These are phyloP conservation scores for Cynara cardunculus DNA, from an alignment of 129 eudicot species.

Conservation along the genomic window DNA sequence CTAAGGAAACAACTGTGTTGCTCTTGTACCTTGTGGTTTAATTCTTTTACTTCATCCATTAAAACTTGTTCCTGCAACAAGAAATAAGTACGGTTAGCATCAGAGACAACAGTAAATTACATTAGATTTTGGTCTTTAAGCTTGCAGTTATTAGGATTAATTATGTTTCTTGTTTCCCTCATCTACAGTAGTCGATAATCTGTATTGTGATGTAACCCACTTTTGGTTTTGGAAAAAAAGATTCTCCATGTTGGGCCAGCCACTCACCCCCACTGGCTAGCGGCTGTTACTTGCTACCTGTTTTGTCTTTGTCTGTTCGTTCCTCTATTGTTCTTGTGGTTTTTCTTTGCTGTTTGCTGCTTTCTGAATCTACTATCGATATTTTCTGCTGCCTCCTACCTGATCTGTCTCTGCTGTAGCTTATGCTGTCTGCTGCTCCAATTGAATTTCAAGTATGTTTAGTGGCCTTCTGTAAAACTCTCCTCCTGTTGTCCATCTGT, in stretches of 20 bases:
- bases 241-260: neutral
- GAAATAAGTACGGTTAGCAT: conserved; percentile 16
- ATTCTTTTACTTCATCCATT: conserved; percentile 50
- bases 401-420: no score
- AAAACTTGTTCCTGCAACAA: conserved; percentile 55
- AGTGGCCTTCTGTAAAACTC: no score
- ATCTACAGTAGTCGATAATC: neutral
- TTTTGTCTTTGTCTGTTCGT: no score
- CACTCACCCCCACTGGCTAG: no score
- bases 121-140: neutral
- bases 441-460: no score
- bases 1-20: neutral
- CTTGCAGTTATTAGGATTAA: neutral
- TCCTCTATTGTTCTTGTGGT: no score
- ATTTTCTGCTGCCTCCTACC: no score
- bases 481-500: no score
- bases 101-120: neutral
- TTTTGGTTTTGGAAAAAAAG: neutral
- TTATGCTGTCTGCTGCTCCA: no score
- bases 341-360: no score
- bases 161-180: neutral
- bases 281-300: no score
- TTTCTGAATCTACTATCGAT: no score
- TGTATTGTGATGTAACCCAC: neutral
- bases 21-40: conserved; percentile 46